Evolutionary conservation across 2,329 filamentous ascomycete genomes (phyloP).

Genomic region (Fusarium marasasianum): DNA sequence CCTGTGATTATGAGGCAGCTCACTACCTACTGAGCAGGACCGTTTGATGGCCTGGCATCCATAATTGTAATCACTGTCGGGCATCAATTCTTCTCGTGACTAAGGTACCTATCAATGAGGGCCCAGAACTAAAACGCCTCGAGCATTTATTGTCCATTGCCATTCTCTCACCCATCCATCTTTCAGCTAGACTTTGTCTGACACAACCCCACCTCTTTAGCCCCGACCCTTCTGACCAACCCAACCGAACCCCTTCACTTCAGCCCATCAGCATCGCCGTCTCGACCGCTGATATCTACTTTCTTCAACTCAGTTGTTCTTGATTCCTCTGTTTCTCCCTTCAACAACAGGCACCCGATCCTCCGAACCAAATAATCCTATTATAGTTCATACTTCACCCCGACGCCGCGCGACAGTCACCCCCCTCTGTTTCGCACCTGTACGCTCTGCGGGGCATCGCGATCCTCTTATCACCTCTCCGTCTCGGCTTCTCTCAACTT

Average conservation of each 20-base stretch:
- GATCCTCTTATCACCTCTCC: slow-evolving; percentile 15
- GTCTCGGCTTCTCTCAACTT: slow-evolving; percentile 1
- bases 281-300: slow-evolving; percentile 19
- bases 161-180: slow-evolving; percentile 14
- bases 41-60: not conserved
- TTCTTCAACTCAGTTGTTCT: not conserved
- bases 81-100: not conserved
- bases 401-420: not conserved
- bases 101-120: not conserved
- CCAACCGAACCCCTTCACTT: slow-evolving; percentile 20
- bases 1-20: not conserved
- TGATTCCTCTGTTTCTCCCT: not conserved
- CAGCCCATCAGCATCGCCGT: slow-evolving; percentile 16
- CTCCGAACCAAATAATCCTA: not conserved
- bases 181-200: slow-evolving; percentile 28
- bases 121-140: slow-evolving; percentile 6
- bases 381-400: not conserved
- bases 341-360: not conserved
- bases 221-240: slow-evolving; percentile 13
- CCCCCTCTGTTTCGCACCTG: not conserved
- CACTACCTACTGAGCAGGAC: not conserved
- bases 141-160: not conserved
- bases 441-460: slow-evolving; percentile 30
- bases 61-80: not conserved
- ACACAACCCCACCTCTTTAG: slow-evolving; percentile 21